Evolutionary conservation across 1,284 basidiomycete species (phyloP), one percentile per base, ranked within the genome.

Genomic region (Trichosporon ovoides): DNA sequence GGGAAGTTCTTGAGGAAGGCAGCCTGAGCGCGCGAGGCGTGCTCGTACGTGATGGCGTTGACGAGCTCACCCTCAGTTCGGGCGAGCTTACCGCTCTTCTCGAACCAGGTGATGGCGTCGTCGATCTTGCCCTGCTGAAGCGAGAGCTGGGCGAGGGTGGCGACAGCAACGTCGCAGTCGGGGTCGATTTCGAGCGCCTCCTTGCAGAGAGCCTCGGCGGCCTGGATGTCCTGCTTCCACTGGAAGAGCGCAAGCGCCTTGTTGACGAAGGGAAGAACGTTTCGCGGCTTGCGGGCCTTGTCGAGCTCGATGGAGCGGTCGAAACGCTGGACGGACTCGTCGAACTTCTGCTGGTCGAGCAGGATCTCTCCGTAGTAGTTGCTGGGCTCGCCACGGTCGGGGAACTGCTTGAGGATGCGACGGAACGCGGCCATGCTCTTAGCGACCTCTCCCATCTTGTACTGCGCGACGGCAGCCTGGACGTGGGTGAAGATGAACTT

Each of bases 281-380:
- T 95, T 62, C 87, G 85, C 28, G 84, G 75, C 55, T 70, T 20
- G 49, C 81, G 87, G 55, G 80, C 66, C 68, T 85, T 84, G 78
- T 98, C 95, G 37, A 98, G 82, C 74, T 92, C 91, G 66, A 97
- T 87, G 1, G 94, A 91, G 60, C 84, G 83, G 68, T 98, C 93
- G 70, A 99, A 98, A 78, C 94, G 89, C 72, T 92, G 88, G n/a
- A 98, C 83, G 1, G 93, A 90, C 53, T 98, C 93, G 63, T 85
- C 81, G 81, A 87, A 97, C 59, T 88, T 85, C 65, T 88, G 85
- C 79, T 97, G 93, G 77, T 98, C 96, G 63, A 98, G 81, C 56
- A 98, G 80, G 18, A 99, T 82, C 79, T 99, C 96, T 57, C 96
- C 96, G 67, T 93, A 94, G 79, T 95, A 95, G 76, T 94, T 95